Evolutionary conservation across 345 rosid species (phyloP).

Genomic region (Angophora floribunda): DNA sequence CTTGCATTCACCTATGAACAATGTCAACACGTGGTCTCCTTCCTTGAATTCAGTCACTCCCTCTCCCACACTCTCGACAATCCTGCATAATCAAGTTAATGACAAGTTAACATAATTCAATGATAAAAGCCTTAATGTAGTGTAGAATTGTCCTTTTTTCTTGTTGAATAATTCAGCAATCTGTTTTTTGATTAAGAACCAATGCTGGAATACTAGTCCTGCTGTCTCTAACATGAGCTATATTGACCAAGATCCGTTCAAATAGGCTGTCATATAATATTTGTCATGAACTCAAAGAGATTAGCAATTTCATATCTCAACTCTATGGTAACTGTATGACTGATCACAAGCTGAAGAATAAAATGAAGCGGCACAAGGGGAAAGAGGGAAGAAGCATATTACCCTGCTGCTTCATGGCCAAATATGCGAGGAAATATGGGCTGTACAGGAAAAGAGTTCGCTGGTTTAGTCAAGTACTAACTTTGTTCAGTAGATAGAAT

Average conservation of each 20-base stretch:
- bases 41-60: constrained; percentile 68
- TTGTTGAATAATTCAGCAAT: background rate
- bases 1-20: constrained; percentile 81
- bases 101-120: background rate
- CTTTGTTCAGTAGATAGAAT: background rate
- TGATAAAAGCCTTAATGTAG: background rate
- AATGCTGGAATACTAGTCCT: background rate
- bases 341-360: background rate
- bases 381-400: constrained; percentile 1
- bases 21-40: constrained; percentile 84
- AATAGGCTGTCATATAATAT: background rate
- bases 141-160: background rate
- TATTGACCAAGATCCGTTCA: background rate
- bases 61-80: constrained; percentile 77
- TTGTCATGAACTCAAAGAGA: background rate
- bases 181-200: background rate
- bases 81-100: constrained; percentile 31
- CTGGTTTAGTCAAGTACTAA: background rate
- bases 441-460: constrained; percentile 20
- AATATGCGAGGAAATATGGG: constrained; percentile 83
- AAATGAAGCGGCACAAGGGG: background rate
- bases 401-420: constrained; percentile 99
- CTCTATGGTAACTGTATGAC: background rate
- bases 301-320: background rate
- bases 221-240: background rate